Evolutionary conservation across 805 yeast genomes (phyloP), one percentile per base, ranked within the genome.

Genomic region (Scheffersomyces coipomensis): DNA sequence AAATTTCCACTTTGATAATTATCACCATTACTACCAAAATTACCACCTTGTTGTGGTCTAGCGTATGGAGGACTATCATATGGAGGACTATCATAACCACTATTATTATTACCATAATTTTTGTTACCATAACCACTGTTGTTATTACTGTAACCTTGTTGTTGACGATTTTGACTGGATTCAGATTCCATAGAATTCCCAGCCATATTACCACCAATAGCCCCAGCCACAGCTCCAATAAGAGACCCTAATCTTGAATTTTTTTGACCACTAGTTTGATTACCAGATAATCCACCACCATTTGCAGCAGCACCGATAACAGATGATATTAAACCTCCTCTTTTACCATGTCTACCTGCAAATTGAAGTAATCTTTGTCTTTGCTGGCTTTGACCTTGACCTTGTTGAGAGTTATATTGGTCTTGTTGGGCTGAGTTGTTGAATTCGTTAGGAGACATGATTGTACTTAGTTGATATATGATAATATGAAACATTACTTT

Each of bases 361-460:
- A n/a, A n/a, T n/a, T n/a, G n/a, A n/a, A n/a, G n/a, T n/a, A n/a
- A n/a, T n/a, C n/a, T n/a, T n/a, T n/a, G n/a, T n/a, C n/a, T n/a
- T n/a, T n/a, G n/a, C n/a, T 55, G 65, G 17, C 70, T 68, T 42
- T 55, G 55, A 11, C 33, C 24, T n/a, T 25, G 19, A 11, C 21
- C 19, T 26, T 19, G 10, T 12, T 17, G n/a, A 18, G 53, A 58
- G 37, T 55, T 30, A 29, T 66, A 60, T 39, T 49, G 42, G 22
- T 66, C 62, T 52, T 67, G 64, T 34, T 66, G 66, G 37, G 72
- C 76, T 7, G 75, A 66, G 38, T 60, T 60, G 57, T 76, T 76
- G 56, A 67, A 76, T 42, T 76, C 81, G 76, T 76, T 75, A 42
- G 80, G 79, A 42, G 81, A 76, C 82, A 76, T 76, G 38, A 13